These are phyloP conservation scores for Mrakia gelida DNA, from an alignment of 768 basidiomycete genomes.

Conservation along the genomic window DNA sequence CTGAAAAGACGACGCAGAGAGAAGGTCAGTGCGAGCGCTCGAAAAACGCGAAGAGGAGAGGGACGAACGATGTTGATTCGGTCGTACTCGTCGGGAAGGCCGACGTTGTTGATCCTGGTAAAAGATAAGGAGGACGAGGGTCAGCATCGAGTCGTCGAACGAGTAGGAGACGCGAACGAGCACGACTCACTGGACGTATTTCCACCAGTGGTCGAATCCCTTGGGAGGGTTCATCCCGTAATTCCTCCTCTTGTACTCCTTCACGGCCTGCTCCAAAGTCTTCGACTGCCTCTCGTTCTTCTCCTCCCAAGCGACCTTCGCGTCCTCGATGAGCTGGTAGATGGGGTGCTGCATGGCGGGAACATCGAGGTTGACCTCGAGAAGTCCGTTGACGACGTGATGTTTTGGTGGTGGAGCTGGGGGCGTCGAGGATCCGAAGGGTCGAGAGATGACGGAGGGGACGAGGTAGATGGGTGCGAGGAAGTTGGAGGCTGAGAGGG, in stretches of 20 bases:
- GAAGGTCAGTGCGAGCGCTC: neutral
- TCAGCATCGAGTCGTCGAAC: neutral
- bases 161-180: neutral
- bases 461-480: neutral
- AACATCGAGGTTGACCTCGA: conserved; percentile 42
- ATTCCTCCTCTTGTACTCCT: conserved; percentile 39
- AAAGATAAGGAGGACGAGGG: neutral
- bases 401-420: neutral
- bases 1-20: neutral
- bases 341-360: conserved; percentile 49
- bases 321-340: conserved; percentile 43
- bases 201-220: conserved; percentile 43
- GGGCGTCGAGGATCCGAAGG: neutral
- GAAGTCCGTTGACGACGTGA: conserved; percentile 41
- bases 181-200: conserved; percentile 38
- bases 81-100: conserved; percentile 40
- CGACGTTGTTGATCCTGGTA: conserved; percentile 38
- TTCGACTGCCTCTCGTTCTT: conserved; percentile 38
- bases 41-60: neutral
- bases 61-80: conserved; percentile 35
- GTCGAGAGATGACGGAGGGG: neutral
- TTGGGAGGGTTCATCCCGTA: conserved; percentile 36
- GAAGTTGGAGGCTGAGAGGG: neutral
- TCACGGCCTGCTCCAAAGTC: conserved; percentile 38
- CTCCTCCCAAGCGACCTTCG: conserved; percentile 39